A percentile compares a stretch with the other conserved stretches of the same genome.
Conservation (phyloP, 2,329 filamentous ascomycete species). For the Tolypocladium sp. region DNA sequence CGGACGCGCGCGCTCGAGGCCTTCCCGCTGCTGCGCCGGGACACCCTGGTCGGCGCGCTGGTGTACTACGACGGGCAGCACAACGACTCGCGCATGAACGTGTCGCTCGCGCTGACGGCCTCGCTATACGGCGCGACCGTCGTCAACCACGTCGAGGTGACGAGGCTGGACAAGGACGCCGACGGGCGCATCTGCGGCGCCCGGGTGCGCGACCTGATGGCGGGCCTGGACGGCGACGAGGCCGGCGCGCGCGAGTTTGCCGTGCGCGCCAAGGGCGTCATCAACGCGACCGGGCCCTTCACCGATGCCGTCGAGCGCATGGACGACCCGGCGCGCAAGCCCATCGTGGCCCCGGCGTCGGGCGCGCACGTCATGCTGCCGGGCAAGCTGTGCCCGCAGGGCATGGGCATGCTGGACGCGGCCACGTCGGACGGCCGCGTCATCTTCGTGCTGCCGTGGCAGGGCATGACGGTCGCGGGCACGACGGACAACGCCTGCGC, state of each 20-base stretch:
- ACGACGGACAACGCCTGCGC: constrained; percentile 69
- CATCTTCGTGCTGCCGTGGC: constrained; percentile 82
- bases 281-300: constrained; percentile 80
- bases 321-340: constrained; percentile 59
- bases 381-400: constrained; percentile 66
- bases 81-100: constrained; percentile 83
- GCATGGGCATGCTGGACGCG: constrained; percentile 78
- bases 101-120: constrained; percentile 72
- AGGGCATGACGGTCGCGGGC: constrained; percentile 77
- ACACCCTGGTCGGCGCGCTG: constrained; percentile 65
- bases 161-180: constrained; percentile 60
- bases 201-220: constrained; percentile 43
- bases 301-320: constrained; percentile 72
- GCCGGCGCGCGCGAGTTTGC: constrained; percentile 47
- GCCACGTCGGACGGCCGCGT: constrained; percentile 77
- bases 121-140: constrained; percentile 72
- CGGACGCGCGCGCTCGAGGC: constrained; percentile 68
- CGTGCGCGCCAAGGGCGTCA: constrained; percentile 70
- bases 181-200: constrained; percentile 63
- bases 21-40: constrained; percentile 69
- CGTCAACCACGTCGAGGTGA: constrained; percentile 75
- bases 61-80: constrained; percentile 85
- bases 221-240: constrained; percentile 49
- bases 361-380: constrained; percentile 79
- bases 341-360: constrained; percentile 72